Percentiles rank a stretch among this genome's conserved stretches.
phyloP scores from a whole-genome alignment of 2,329 filamentous ascomycete species.

The Gremmenia infestans region DNA sequence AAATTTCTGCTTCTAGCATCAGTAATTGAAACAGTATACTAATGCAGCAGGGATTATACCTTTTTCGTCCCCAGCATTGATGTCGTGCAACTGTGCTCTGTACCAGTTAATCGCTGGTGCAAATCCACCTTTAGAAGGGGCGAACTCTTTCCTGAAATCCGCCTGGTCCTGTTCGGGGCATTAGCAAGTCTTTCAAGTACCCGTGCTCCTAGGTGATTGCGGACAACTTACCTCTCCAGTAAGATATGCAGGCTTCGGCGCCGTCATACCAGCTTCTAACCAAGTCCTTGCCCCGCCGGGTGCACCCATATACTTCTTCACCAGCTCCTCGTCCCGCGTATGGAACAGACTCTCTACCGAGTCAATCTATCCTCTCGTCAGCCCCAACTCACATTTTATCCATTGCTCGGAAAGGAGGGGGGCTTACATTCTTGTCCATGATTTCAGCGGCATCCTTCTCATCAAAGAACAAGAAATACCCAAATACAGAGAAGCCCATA shows the following conservation, averaged over 20 bases:
- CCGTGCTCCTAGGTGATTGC: neutral
- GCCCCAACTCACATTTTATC: neutral
- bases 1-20: constrained; percentile 6
- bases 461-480: constrained; percentile 21
- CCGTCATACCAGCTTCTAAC: constrained; percentile 9
- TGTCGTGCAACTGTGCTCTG: constrained; percentile 10
- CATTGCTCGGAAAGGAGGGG: neutral
- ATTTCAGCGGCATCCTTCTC: constrained; percentile 16
- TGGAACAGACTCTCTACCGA: constrained; percentile 14
- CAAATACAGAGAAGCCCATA: constrained; percentile 16
- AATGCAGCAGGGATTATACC: neutral
- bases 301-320: constrained; percentile 19
- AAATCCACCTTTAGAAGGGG: constrained; percentile 10
- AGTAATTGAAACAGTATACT: neutral
- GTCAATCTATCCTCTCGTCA: constrained; percentile 8
- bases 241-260: constrained; percentile 6
- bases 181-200: neutral
- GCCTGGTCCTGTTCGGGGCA: constrained; percentile 5
- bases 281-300: constrained; percentile 14
- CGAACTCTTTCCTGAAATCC: constrained; percentile 9
- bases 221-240: constrained; percentile 5
- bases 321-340: constrained; percentile 8
- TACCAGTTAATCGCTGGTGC: constrained; percentile 18
- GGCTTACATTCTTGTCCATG: constrained; percentile 15
- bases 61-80: constrained; percentile 14